Base-by-base conservation (phyloP, 2,329 filamentous ascomycete genomes). In the Lizonia empirigonia region DNA sequence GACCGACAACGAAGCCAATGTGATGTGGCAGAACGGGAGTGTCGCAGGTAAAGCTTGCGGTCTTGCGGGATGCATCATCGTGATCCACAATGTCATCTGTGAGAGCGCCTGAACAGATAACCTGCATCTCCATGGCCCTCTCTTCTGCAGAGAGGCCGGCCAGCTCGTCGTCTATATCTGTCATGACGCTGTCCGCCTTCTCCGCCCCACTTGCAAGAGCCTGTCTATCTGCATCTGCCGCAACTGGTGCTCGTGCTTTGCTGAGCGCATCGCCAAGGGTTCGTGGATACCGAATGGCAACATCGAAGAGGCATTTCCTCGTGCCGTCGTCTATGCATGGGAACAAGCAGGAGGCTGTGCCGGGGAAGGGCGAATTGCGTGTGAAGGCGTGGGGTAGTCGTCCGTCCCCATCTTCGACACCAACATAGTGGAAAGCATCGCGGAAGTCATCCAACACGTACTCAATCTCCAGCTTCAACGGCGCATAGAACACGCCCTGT, bases 381-480 rank as follows among this genome's bases (percentile, higher is more conserved):
- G 93, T 96, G 72, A 96, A 99, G 39, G 90, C 86, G 76, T 99
- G 93, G 0, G 94, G 91, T 71, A 92, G 99, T 55, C 92, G 84
- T 48, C 80, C 80, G 69, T 97, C 93, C 41, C 86, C 84, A 49
- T 87, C 85, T 35, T 91, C 86, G 29, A 94, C 83, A 4, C 94
- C 92, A 13, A 95, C 90, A 74, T 97, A 99, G 54, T 97, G 92
- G 50, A 97, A 74, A 18, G 91, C 93, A 70, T 99, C 94, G 36
- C 90, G 83, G 41, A 92, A 87, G 61, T 85, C 84, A 41, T 84
- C 85, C 26, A 90, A 84, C 18, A 81, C 78, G 67, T 96, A 99
- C 26, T 94, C 89, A 49, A 97, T 88, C 37, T 82, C 80, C 35
- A 90, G 69, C 38, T 77, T 82, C 39, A 90, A 67, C n/a, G 84